Evolutionary conservation across 306 rosid genomes (phyloP), one percentile per base, ranked within the genome.

Genomic region (Mucuna pruriens): DNA sequence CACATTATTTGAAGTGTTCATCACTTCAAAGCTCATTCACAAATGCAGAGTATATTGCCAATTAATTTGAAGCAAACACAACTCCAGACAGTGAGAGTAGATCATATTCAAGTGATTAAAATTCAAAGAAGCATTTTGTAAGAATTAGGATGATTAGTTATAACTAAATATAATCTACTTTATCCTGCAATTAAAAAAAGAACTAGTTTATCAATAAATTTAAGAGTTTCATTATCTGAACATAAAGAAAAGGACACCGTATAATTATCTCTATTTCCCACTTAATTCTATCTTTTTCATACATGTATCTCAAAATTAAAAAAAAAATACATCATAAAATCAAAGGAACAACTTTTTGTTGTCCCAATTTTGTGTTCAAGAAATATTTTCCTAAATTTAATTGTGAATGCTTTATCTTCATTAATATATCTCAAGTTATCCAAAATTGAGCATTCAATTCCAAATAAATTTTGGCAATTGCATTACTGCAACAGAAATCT

Each of bases 391-490:
- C 64, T 67, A 20, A 65, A 75, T 33, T 49, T 16, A 55, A n/a
- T 44, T 9, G 19, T 49, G 7, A 58, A 46, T 8, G 5, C 20
- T 66, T 42, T 71, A 36, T 49, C 33, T 23, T 29, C 45, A 51
- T 57, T 25, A 60, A 38, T 63, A 40, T n/a, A 15, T 4, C 57
- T 74, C 26, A 44, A 38, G 48, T 61, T 31, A 70, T 31, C 34
- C 38, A 71, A 80, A 62, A 63, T n/a, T 39, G 67, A 39, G 67
- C 80, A 67, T 52, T 62, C 17, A 64, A 45, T 25, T 71, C 57
- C 34, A 86, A 54, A 40, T n/a, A 45, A 42, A 68, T 72, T 69
- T 48, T 51, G 31, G 17, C 69, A 46, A 85, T 25, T 66, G 57
- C 67, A 60, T 51, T 77, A 20, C 38, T 63, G 19, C 57, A 64